These are phyloP conservation scores for Pleurotus djamor DNA, from an alignment of 768 basidiomycete species.

Conservation along the genomic window DNA sequence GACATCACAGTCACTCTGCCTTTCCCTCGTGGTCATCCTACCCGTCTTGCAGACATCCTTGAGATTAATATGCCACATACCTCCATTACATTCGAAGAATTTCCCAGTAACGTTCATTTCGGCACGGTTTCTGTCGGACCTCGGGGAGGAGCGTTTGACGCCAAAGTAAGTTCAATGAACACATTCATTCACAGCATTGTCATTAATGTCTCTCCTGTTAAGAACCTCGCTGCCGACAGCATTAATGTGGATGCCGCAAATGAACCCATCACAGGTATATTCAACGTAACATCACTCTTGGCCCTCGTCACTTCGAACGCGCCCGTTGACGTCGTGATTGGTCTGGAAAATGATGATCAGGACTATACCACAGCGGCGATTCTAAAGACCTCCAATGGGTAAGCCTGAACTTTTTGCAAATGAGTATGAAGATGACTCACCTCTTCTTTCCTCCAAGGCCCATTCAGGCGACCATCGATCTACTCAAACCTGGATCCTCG, in stretches of 20 bases:
- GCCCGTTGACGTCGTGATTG: conserved; percentile 33
- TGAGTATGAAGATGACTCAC: not conserved
- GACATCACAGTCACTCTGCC: conserved; percentile 32
- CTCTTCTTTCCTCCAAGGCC: not conserved
- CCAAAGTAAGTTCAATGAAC: conserved; percentile 21
- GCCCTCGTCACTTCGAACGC: conserved; percentile 38
- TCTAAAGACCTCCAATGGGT: conserved; percentile 40
- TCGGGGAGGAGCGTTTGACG: conserved; percentile 27
- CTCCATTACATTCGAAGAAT: conserved; percentile 31
- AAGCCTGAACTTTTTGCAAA: conserved; percentile 10
- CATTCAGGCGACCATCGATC: too few relatives aligned
- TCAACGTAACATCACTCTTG: conserved; percentile 32
- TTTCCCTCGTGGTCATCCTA: conserved; percentile 12
- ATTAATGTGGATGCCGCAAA: conserved; percentile 22
- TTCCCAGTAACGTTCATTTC: conserved; percentile 36
- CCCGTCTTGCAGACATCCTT: conserved; percentile 36
- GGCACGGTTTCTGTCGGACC: conserved; percentile 32
- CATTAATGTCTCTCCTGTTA: not conserved
- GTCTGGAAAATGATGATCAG: conserved; percentile 24
- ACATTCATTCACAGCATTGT: conserved; percentile 7
- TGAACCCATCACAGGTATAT: conserved; percentile 39
- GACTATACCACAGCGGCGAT: conserved; percentile 21
- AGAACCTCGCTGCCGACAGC: conserved; percentile 18
- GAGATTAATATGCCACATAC: conserved; percentile 42
- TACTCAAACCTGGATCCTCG: too few relatives aligned